Base-by-base conservation (phyloP, 495 filamentous ascomycete species). In the Bacidia gigantensis region DNA sequence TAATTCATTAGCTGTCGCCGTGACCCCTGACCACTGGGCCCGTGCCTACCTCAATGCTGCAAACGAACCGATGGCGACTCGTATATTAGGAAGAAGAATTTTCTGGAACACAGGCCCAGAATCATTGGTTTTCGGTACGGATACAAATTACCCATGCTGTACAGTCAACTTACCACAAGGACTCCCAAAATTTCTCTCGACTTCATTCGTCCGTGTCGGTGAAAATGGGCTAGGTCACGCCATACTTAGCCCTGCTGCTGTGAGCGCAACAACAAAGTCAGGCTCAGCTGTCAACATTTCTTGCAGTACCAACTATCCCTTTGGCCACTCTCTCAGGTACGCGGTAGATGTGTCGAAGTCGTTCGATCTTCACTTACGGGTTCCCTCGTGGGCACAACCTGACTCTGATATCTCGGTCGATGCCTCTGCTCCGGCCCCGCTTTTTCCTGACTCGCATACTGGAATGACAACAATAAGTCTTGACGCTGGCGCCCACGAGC, bases 141-240 rank as follows among this genome's bases (percentile, higher is more conserved):
- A 66, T 35, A 66, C 69, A 10, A 64, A 69, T 42, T 70, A 70
- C 49, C 74, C 77, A 5, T 81, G 79, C 65, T 82, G 79, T 60
- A 80, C 78, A 2, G 78, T 83, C 50, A 81, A 82, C 58, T 72
- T 80, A 59, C 75, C 72, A 0, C 77, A 82, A 59, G 78, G 73
- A 0, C 74, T 71, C 53, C 78, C 79, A 0, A 82, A 83, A 52
- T 80, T 77, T 52, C 63, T 78, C 14, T 62, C 61, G 10, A 54
- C 60, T 41, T 64, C 63, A 25, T 65, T 59, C 47, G 56, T 60
- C 39, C 42, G 51, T 10, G 51, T 53, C 38, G 61, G 61, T 22
- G 49, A 61, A 26, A 52, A 60, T 46, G 48, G 62, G 26, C 42
- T 62, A 46, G 56, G 46, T 23, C 60, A 57, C 52, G 53, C 53